Conservation (phyloP, 2,329 filamentous ascomycete genomes). For the Piedraia hortae region DNA sequence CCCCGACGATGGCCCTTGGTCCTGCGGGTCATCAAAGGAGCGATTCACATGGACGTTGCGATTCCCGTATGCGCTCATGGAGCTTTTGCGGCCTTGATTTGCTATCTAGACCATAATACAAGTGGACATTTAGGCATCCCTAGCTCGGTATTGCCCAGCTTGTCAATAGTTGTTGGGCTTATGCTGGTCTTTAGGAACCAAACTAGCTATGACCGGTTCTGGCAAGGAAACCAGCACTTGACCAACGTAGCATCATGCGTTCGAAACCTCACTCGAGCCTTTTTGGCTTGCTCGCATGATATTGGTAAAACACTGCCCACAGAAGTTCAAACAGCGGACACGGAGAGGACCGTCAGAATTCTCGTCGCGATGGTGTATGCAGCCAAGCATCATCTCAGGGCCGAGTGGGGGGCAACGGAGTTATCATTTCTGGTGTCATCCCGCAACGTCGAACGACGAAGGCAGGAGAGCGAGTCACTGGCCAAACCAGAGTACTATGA, state of each 20-base stretch:
- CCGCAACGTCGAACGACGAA: constrained; percentile 6
- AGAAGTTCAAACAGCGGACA: constrained; percentile 23
- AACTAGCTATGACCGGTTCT: constrained; percentile 37
- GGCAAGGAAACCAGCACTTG: constrained; percentile 23
- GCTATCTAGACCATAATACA: constrained; percentile 23
- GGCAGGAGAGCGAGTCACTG: constrained; percentile 9
- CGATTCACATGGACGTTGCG: constrained; percentile 30
- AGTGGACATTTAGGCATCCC: constrained; percentile 25
- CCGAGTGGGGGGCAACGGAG: constrained; percentile 28
- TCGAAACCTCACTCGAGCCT: constrained; percentile 30
- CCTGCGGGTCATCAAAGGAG: constrained; percentile 35
- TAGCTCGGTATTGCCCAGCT: constrained; percentile 30
- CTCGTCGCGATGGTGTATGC: constrained; percentile 34
- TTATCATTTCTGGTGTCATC: constrained; percentile 6
- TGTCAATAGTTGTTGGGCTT: constrained; percentile 37
- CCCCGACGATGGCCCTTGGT: constrained; percentile 32
- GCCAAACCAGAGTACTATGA: constrained; percentile 12
- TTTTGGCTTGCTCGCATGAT: constrained; percentile 21
- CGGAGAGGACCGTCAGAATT: constrained; percentile 30
- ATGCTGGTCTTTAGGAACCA: constrained; percentile 41
- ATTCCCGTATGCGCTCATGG: constrained; percentile 30
- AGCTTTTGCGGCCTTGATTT: constrained; percentile 28
- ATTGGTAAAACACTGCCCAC: constrained; percentile 9
- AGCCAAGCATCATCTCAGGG: constrained; percentile 34
- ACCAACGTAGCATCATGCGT: constrained; percentile 29